Evolutionary conservation across 1,139 yeast species (phyloP).

Genomic region (Debaryomyces sp.): DNA sequence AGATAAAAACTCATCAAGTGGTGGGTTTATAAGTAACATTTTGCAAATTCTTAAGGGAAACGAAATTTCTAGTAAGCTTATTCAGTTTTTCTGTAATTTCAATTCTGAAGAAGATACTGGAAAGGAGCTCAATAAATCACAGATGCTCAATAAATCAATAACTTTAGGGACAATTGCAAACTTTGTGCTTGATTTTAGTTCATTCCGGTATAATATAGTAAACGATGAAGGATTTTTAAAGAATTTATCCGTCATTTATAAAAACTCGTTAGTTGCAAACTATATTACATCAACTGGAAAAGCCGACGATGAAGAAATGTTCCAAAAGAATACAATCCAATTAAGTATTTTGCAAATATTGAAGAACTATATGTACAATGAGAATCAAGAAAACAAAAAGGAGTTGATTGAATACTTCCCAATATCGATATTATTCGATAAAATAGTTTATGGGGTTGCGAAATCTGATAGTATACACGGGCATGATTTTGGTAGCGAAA

Average conservation of each 20-base stretch:
- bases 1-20: conserved; percentile 11
- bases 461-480: conserved; percentile 2
- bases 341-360: conserved; percentile 41
- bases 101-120: conserved; percentile 2
- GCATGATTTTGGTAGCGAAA: conserved; percentile 6
- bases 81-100: conserved; percentile 8
- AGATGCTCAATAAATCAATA: conserved; percentile 55
- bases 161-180: conserved; percentile 75
- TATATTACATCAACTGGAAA: conserved; percentile 9
- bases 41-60: conserved; percentile 52
- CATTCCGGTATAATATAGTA: conserved; percentile 61
- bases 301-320: conserved; percentile 18
- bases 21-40: conserved; percentile 38
- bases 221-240: conserved; percentile 56
- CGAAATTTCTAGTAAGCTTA: conserved; percentile 25
- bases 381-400: conserved; percentile 44
- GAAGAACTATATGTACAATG: conserved; percentile 47
- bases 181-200: conserved; percentile 77
- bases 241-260: conserved; percentile 40
- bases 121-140: conserved; percentile 12
- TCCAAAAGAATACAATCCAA: conserved; percentile 29
- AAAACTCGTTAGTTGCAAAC: conserved; percentile 17
- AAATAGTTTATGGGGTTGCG: conserved; percentile 29
- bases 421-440: conserved; percentile 50
- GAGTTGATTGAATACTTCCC: conserved; percentile 51